Evolutionary conservation across 2,329 filamentous ascomycete species (phyloP), one percentile per base, ranked within the genome.

Genomic region (Knoxdaviesia capensis): DNA sequence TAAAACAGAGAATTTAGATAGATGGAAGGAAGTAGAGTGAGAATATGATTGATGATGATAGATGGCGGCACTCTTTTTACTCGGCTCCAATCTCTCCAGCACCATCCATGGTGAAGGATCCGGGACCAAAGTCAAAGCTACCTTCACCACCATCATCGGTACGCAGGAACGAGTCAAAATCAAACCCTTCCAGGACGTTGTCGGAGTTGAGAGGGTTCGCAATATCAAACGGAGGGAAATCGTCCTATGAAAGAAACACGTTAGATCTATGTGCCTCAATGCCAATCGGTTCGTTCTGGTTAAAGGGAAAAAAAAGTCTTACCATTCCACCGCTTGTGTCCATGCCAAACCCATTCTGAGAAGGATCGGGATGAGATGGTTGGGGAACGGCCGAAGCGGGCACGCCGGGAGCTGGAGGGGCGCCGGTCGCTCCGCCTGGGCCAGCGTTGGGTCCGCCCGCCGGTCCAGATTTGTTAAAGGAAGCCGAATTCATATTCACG

Each of bases 101-200:
- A 36, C 62, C 62, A 45, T 75, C 70, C 59, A 77, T 68, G 9
- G 54, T 53, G 51, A 74, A 73, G 38, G 58, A 54, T 29, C 60
- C 58, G 10, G 63, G 56, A 46, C 60, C 60, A 50, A 78, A 77
- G 56, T 71, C 69, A 47, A 77, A 78, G 5, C 52, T 55, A 37
- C 58, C 55, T 36, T 60, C 60, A 36, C 64, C 65, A 33, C 57
- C 61, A 39, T 68, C 67, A 46, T 64, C 61, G 45, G 68, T 65
- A 47, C 79, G 72, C 6, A 80, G 59, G 60, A 80, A 80, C 2
- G 74, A 77, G 54, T 80, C 75, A 49, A 80, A 65, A 47, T 80
- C 75, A 50, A 80, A 80, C 48, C 77, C 74, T 50, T 72, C 73
- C 39, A 80, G 61, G 34, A 78, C 74, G 51, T 78, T 68, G 42